Conservation (phyloP, 768 basidiomycete genomes). For the Atractiella rhizophila region DNA sequence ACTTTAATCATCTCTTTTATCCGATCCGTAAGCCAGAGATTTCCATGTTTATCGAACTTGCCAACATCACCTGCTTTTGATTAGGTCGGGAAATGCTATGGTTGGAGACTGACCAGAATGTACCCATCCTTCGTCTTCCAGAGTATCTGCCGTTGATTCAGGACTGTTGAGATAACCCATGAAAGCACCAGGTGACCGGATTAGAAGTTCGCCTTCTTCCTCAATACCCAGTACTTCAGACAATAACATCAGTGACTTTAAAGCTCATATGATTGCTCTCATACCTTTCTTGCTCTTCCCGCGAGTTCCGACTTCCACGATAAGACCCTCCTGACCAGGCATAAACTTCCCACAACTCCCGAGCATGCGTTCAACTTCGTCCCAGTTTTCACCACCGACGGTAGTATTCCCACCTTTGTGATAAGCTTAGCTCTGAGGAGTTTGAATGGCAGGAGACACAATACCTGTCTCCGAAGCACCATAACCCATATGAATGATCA, state of each 20-base stretch:
- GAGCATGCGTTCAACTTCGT: constrained; percentile 9
- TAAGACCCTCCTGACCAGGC: background rate
- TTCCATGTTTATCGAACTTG: constrained; percentile 11
- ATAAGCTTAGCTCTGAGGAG: too few species aligned
- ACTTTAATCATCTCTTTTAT: constrained; percentile 18
- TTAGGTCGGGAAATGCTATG: too few species aligned
- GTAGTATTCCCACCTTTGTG: constrained; percentile 1
- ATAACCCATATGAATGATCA: constrained; percentile 17
- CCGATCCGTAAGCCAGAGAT: constrained; percentile 11
- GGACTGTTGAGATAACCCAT: constrained; percentile 17
- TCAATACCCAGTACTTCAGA: background rate
- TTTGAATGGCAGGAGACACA: background rate
- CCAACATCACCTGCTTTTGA: constrained; percentile 19
- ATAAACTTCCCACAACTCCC: background rate
- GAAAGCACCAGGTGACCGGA: constrained; percentile 10
- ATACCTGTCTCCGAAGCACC: constrained; percentile 16
- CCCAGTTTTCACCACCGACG: constrained; percentile 12
- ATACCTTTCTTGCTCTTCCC: constrained; percentile 8
- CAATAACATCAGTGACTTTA: background rate
- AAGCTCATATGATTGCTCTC: background rate
- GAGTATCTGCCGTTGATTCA: constrained; percentile 12
- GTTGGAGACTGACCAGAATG: too few species aligned
- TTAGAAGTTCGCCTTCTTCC: constrained; percentile 15
- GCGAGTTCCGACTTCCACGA: constrained; percentile 10
- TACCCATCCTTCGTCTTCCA: constrained; percentile 14